Conservation (phyloP, 2,329 filamentous ascomycete genomes). For the Diaporthe destruens region DNA sequence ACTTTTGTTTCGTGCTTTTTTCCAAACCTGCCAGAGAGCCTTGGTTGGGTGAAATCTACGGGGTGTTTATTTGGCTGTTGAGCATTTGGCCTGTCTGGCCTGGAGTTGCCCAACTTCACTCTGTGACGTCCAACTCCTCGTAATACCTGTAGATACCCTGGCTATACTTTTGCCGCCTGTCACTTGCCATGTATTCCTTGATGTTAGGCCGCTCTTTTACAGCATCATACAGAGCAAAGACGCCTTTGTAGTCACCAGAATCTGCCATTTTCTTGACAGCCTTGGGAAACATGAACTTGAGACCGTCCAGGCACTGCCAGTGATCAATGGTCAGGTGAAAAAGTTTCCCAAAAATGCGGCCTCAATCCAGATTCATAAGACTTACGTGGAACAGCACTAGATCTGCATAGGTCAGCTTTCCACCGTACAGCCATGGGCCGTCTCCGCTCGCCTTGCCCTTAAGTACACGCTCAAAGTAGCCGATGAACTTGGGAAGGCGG, state of each 20-base stretch:
- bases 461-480: constrained; percentile 77
- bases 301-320: constrained; percentile 65
- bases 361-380: neutral
- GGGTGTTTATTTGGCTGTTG: neutral
- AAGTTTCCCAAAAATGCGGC: neutral
- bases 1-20: neutral
- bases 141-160: constrained; percentile 80
- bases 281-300: constrained; percentile 77
- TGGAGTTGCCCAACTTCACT: constrained; percentile 15
- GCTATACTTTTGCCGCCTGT: constrained; percentile 71
- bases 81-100: neutral
- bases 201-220: constrained; percentile 74
- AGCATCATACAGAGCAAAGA: constrained; percentile 74
- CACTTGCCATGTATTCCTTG: constrained; percentile 76
- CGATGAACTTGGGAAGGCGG: constrained; percentile 79
- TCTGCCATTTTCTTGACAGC: constrained; percentile 68
- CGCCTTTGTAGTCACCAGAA: constrained; percentile 67
- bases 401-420: constrained; percentile 77
- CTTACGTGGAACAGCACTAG: constrained; percentile 78
- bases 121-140: constrained; percentile 73
- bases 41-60: too few species aligned
- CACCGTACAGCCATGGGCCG: constrained; percentile 75
- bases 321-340: neutral
- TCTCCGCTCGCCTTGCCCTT: constrained; percentile 67
- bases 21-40: rapidly evolving